Conservation (phyloP, 2,329 filamentous ascomycete genomes). For the Xylaria sp. region DNA sequence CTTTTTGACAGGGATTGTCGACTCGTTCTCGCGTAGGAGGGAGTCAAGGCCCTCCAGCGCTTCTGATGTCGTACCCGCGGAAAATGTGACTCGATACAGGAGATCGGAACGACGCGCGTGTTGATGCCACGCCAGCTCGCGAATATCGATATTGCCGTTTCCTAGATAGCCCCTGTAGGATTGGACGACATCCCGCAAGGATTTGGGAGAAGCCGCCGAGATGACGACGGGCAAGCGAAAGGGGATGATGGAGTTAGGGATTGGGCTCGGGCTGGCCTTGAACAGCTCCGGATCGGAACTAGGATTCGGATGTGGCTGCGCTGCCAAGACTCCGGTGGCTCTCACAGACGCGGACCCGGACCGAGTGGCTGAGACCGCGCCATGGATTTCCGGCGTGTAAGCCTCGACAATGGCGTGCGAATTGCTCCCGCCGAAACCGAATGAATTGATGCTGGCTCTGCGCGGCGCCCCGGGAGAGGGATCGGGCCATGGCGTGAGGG, state of each 20-base stretch:
- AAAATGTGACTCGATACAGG: slow-evolving; percentile 48
- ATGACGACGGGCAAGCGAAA: slow-evolving; percentile 52
- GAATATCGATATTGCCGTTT: slow-evolving; percentile 27
- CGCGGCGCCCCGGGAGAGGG: slow-evolving; percentile 52
- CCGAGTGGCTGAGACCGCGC: slow-evolving; percentile 26
- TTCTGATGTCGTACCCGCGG: slow-evolving; percentile 41
- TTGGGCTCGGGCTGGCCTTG: not conserved
- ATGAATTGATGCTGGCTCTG: slow-evolving; percentile 58
- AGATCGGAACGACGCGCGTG: slow-evolving; percentile 49
- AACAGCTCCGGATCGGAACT: not conserved
- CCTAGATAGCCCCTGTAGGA: slow-evolving; percentile 49
- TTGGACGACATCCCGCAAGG: slow-evolving; percentile 47
- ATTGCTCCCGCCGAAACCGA: slow-evolving; percentile 60
- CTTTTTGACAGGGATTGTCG: slow-evolving; percentile 20
- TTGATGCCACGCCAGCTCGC: slow-evolving; percentile 51
- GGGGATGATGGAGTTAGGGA: not conserved
- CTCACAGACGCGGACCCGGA: slow-evolving; percentile 3
- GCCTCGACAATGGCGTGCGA: slow-evolving; percentile 57
- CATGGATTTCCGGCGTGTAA: slow-evolving; percentile 52
- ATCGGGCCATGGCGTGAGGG: slow-evolving; percentile 50
- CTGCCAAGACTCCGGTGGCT: slow-evolving; percentile 29
- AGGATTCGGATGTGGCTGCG: slow-evolving; percentile 22
- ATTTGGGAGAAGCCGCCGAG: slow-evolving; percentile 53
- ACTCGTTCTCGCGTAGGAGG: slow-evolving; percentile 42
- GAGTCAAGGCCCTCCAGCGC: slow-evolving; percentile 44